phyloP scores from a whole-genome alignment of 345 rosid genomes.

The Moringa oleifera region DNA sequence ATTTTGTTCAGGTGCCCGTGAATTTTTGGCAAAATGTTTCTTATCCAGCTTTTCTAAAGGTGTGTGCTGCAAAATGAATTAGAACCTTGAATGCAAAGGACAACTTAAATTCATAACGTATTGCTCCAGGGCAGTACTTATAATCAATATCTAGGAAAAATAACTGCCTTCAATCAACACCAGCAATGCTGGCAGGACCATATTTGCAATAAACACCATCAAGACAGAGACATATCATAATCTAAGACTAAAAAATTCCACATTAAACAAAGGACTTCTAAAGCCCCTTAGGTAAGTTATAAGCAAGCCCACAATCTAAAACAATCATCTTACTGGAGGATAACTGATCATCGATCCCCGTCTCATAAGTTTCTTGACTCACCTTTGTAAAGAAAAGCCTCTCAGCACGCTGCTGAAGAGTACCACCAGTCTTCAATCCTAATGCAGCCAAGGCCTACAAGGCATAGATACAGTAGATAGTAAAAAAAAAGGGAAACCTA shows the following conservation, averaged over 20 bases:
- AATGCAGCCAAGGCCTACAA: slow-evolving; percentile 76
- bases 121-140: neutral
- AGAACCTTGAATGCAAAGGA: neutral
- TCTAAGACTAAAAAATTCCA: no score
- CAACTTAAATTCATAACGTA: slow-evolving; percentile 8
- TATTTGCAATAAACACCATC: no score
- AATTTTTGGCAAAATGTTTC: slow-evolving; percentile 82
- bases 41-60: slow-evolving; percentile 79
- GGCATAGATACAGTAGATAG: slow-evolving; percentile 5
- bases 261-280: no score
- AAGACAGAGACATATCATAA: no score
- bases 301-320: neutral
- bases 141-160: no score
- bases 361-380: neutral
- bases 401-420: slow-evolving; percentile 85
- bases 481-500: neutral
- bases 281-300: no score
- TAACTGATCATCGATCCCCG: neutral
- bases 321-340: neutral
- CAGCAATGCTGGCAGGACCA: no score
- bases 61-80: slow-evolving; percentile 49
- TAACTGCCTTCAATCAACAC: no score
- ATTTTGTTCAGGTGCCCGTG: slow-evolving; percentile 45
- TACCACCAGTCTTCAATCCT: slow-evolving; percentile 92
- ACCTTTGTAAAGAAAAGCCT: slow-evolving; percentile 96